Base-by-base conservation (phyloP, 2,329 filamentous ascomycete species). In the Bimuria novae-zelandiae region DNA sequence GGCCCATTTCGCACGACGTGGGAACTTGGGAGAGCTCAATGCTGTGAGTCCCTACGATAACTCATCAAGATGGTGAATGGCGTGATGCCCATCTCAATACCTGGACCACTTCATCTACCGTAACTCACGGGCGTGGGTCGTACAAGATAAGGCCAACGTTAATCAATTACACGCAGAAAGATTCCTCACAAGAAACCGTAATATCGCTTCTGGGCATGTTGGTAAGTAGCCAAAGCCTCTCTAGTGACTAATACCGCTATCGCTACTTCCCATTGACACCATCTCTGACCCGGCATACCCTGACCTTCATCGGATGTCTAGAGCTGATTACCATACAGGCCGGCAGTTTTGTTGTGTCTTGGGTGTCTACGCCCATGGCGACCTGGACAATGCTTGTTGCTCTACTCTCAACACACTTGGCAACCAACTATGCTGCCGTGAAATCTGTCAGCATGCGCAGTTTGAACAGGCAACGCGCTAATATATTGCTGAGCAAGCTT, bases 161-260 rank as follows among this genome's bases (percentile, higher is more conserved):
- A 51, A 65, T 57, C 35, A 50, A 14, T 27, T 43, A 49, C n/a
- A n/a, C n/a, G 51, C 64, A 83, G 78, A 87, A 96, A 82, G 93
- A 97, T 71, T 92, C 92, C 11, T 95, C 90, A 60, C 94, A 97
- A 76, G 94, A 97, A 75, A 97, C 93, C 0, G 86, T 96, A 17
- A 90, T 99, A 51, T 93, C 90, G 2, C 80, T 97, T 22, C 57
- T 96, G 29, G 94, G 94, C 2, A 92, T 97, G 84, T 80, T 96
- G 46, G 82, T 83, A 73, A 69, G 78, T 68, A 29, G 35, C 48
- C 49, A 25, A 57, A 55, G 32, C 25, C 54, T 53, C 47, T 40
- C 48, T 57, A 52, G 32, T 54, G 39, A 35, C 32, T 25, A 14
- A 22, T 32, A 41, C 51, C 41, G 17, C 14, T 40, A 37, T 52